Evolutionary conservation across 2,329 filamentous ascomycete genomes (phyloP), one percentile per base, ranked within the genome.

Genomic region (Fusarium oligoseptatum): DNA sequence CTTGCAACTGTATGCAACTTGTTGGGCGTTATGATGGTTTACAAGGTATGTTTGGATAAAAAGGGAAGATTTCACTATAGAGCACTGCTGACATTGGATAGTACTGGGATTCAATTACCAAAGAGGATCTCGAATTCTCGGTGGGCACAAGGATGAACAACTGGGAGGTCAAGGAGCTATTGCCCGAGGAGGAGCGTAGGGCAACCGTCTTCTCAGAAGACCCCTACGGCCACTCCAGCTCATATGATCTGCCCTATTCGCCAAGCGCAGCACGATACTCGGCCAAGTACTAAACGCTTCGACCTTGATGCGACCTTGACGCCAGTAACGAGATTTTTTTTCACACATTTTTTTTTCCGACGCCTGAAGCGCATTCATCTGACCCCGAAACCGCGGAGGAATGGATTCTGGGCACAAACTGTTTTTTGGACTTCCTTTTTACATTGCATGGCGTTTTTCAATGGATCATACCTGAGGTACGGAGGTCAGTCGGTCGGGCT

Each of bases 41-140:
- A 99, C 89, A 99, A 99, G 93, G 95, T 89, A 84, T 63, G 84
- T 78, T 22, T 22, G 39, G 32, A 15, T 27, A 24, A 10, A 62
- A 4, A 3, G 45, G 39, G 10, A 57, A 52, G 15, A 11, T 29
- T 27, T 27, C 8, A 20, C 20, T 14, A 6, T n/a, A 10, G 29
- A 37, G 8, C 2, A 45, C 67, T 57, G 29, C 65, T 74, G 70
- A 75, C 41, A 60, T 60, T 52, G 15, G 14, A n/a, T 6, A 76
- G 95, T 99, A 97, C 87, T 99, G 97, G 97, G 97, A 99, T 82
- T 98, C 95, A 17, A 99, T 99, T 83, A 99, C 97, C 24, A 95
- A 94, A 81, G 97, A 99, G 85, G 97, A 99, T 83, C 92, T 99
- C 76, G 97, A 99, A 82, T 99, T 99, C 84, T 98, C 95, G 3